phyloP scores from a whole-genome alignment of 2,329 filamentous ascomycete species.

The Ampelomyces quisqualis region DNA sequence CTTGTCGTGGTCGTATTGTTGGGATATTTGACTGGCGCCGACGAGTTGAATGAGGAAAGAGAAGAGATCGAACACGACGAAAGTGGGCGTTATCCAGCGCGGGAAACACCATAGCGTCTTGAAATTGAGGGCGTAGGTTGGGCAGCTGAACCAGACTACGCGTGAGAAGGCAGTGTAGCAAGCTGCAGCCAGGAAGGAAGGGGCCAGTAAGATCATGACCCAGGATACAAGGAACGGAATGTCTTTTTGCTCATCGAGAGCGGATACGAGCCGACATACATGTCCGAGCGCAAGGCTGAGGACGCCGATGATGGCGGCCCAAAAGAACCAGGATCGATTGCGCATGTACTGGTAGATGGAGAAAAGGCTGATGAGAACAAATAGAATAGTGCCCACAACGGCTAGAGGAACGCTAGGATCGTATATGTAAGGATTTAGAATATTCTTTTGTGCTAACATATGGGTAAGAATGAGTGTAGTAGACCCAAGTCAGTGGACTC shows the following conservation, averaged over 20 bases:
- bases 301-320: slow-evolving; percentile 36
- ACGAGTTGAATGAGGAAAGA: slow-evolving; percentile 51
- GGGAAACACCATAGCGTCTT: slow-evolving; percentile 47
- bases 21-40: slow-evolving; percentile 48
- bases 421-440: slow-evolving; percentile 51
- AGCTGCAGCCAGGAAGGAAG: slow-evolving; percentile 53
- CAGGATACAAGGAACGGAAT: slow-evolving; percentile 46
- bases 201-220: slow-evolving; percentile 52
- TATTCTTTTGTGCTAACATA: slow-evolving; percentile 12
- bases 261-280: slow-evolving; percentile 51
- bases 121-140: slow-evolving; percentile 45
- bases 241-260: slow-evolving; percentile 34
- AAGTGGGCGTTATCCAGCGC: slow-evolving; percentile 50
- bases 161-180: slow-evolving; percentile 54
- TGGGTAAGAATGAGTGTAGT: too few species aligned
- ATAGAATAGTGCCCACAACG: slow-evolving; percentile 46
- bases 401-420: slow-evolving; percentile 50
- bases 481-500: slow-evolving; percentile 17
- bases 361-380: slow-evolving; percentile 38
- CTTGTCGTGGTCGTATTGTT: slow-evolving; percentile 30
- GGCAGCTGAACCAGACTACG: slow-evolving; percentile 47
- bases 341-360: slow-evolving; percentile 39
- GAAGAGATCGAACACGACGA: slow-evolving; percentile 52
- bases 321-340: slow-evolving; percentile 42
- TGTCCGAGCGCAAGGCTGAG: slow-evolving; percentile 55